Evolutionary conservation across 352 stramenopile species (phyloP).

Genomic region (Phytophthora nicotianae): DNA sequence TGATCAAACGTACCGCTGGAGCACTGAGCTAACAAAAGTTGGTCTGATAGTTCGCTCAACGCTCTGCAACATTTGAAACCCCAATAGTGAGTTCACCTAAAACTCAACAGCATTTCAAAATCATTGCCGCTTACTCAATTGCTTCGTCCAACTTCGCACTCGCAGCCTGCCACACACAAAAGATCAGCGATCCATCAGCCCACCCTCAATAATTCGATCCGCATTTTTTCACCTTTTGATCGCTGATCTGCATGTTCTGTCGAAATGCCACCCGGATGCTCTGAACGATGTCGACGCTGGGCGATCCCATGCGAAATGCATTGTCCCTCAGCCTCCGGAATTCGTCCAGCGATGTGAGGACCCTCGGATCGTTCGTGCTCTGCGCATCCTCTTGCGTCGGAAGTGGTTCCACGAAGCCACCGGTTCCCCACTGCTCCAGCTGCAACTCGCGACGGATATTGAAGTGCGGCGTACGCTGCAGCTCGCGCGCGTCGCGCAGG

Average conservation of each 20-base stretch:
- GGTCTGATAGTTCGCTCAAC: conserved; percentile 67
- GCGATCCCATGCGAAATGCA: conserved; percentile 38
- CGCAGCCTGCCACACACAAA: conserved; percentile 31
- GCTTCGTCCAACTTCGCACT: conserved; percentile 69
- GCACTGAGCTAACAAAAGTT: conserved; percentile 68
- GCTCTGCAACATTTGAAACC: conserved; percentile 34
- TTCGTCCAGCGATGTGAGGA: conserved; percentile 48
- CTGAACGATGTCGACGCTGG: conserved; percentile 36
- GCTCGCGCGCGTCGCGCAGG: conserved; percentile 58
- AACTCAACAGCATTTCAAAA: neutral
- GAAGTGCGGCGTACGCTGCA: conserved; percentile 67
- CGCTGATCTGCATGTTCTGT: conserved; percentile 38
- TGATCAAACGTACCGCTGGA: conserved; percentile 57
- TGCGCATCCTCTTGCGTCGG: conserved; percentile 7
- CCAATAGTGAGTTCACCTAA: conserved; percentile 1
- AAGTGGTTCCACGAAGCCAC: conserved; percentile 46
- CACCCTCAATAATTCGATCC: neutral
- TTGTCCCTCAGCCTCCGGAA: conserved; percentile 49
- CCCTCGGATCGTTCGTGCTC: conserved; percentile 13
- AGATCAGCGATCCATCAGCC: neutral
- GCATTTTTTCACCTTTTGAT: conserved; percentile 40
- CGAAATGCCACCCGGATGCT: conserved; percentile 56
- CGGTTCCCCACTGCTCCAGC: conserved; percentile 70
- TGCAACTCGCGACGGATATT: conserved; percentile 55
- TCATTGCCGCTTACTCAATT: conserved; percentile 46